Base-by-base conservation (phyloP, 768 basidiomycete species). In the Postia placenta region DNA sequence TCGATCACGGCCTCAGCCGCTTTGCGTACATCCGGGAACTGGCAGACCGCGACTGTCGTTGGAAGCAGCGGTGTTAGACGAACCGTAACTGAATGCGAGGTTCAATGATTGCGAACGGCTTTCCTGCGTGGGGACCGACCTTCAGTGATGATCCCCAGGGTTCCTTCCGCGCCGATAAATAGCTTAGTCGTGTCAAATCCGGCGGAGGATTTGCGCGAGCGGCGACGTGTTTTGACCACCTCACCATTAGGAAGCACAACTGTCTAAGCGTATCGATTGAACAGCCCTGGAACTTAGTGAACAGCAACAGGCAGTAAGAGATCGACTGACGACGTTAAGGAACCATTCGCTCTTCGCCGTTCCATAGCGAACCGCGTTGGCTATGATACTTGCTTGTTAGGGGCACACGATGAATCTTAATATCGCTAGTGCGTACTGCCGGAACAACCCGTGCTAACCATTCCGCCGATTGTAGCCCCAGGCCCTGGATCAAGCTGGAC, bases 271-370 rank as follows among this genome's bases (percentile, higher is more conserved):
- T n/a, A n/a, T n/a, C n/a, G n/a, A 27, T 11, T 23, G 19, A 19
- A n/a, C 9, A 35, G 33, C n/a, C 11, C 6, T 15, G 3, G 3
- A 11, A 12, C n/a, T 35, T 37, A 15, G 20, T 39, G 15, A 28
- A 35, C 33, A 9, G 33, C 33, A n/a, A 35, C 33, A n/a, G 9
- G 38, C 38, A 39, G 7, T 9, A 3, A 39, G 15, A 39, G 9
- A 9, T 9, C 19, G 12, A 71, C 82, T 56, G 47, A 85, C 87
- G 35, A 86, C 66, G 58, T 88, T 92, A 42, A 92, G 69, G 60
- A 91, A 88, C 89, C 90, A 92, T 67, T 92, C 91, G 0, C 76
- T 85, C 62, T 83, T 86, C 4, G 91, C 90, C 12, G 91, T 92
- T 44, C 89, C 92, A 64, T 92, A 93, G 52, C 88, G 72, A 7